These are phyloP conservation scores for Atractiella rhizophila DNA, from an alignment of 768 basidiomycete genomes.

Conservation along the genomic window DNA sequence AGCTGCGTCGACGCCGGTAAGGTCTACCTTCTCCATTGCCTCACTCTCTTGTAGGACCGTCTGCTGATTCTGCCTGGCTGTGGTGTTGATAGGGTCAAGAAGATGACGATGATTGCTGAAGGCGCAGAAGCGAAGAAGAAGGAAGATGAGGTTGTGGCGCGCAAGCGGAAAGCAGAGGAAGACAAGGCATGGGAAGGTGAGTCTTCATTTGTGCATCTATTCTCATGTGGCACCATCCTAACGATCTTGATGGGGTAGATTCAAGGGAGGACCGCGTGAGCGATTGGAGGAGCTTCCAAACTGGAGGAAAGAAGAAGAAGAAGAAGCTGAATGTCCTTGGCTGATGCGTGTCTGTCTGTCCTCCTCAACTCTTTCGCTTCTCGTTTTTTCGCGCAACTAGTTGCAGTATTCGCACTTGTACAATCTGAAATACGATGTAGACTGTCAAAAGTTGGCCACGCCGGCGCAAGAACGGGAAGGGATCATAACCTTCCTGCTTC, in stretches of 20 bases:
- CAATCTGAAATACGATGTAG: too few relatives aligned
- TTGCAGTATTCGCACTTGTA: too few relatives aligned
- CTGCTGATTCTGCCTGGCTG: too few relatives aligned
- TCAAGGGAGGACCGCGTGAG: constrained; percentile 13
- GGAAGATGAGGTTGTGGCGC: constrained; percentile 50
- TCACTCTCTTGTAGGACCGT: neutral
- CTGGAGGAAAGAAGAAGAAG: constrained; percentile 12
- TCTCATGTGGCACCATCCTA: neutral
- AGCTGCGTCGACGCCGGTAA: constrained; percentile 57
- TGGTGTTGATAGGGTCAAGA: constrained; percentile 8
- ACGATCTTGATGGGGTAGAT: constrained; percentile 4
- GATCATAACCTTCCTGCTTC: too few relatives aligned
- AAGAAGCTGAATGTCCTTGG: too few relatives aligned
- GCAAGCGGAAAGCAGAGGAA: constrained; percentile 68
- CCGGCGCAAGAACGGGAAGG: too few relatives aligned
- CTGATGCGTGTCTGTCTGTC: too few relatives aligned
- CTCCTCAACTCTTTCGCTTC: too few relatives aligned
- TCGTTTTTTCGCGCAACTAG: too few relatives aligned
- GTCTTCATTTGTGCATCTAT: constrained; percentile 9
- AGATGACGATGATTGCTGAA: constrained; percentile 19
- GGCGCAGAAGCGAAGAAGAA: constrained; percentile 79
- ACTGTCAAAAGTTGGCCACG: too few relatives aligned
- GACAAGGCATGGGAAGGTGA: constrained; percentile 73
- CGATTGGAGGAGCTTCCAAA: constrained; percentile 14
- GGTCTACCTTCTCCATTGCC: constrained; percentile 16